Percentiles rank a stretch among this genome's conserved stretches.
Conservation (phyloP, 129 eudicot genomes). For the Tanacetum coccineum region DNA sequence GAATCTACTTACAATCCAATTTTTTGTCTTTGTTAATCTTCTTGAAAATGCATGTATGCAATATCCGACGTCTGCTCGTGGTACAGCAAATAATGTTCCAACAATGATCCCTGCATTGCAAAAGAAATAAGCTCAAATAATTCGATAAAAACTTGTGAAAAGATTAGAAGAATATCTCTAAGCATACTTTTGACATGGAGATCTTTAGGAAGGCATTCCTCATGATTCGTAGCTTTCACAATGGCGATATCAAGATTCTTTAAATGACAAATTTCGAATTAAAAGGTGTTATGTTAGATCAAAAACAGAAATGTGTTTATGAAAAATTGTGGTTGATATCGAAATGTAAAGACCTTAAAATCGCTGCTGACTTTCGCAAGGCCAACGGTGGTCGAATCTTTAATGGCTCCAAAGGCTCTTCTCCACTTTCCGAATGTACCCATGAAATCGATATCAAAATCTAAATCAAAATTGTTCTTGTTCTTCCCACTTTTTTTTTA, state of each 20-base stretch:
- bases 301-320: not conserved
- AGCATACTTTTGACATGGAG: constrained; percentile 75
- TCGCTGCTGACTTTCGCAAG: constrained; percentile 91
- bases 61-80: constrained; percentile 86
- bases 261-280: not conserved
- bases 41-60: constrained; percentile 85
- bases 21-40: constrained; percentile 72
- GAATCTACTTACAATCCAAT: constrained; percentile 60
- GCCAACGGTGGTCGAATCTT: constrained; percentile 84
- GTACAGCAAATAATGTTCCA: constrained; percentile 63
- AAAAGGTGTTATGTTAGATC: not conserved
- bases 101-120: constrained; percentile 44
- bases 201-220: constrained; percentile 84
- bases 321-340: not conserved
- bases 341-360: constrained; percentile 55
- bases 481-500: constrained; percentile 15
- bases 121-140: not conserved
- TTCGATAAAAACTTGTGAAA: not conserved
- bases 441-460: constrained; percentile 22
- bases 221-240: constrained; percentile 93
- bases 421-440: constrained; percentile 68
- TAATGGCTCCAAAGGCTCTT: constrained; percentile 89
- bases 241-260: constrained; percentile 87
- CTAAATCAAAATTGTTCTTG: not conserved
- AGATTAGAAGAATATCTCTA: not conserved